Base-by-base conservation (phyloP, 371 early-diverging fungal genomes). In the Mortierella sp. region DNA sequence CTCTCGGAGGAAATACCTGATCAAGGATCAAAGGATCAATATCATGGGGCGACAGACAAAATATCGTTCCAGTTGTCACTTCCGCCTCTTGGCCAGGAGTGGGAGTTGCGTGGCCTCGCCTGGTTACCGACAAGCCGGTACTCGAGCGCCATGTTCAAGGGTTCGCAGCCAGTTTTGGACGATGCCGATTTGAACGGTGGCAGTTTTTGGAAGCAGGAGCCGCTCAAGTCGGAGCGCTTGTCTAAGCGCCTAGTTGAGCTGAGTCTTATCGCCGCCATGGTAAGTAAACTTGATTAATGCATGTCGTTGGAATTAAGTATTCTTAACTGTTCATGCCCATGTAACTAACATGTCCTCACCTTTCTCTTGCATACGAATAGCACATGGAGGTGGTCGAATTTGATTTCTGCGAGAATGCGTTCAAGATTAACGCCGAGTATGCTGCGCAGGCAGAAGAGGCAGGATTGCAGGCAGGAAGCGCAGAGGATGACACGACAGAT, bases 61-160 rank as follows among this genome's bases (percentile, higher is more conserved):
- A 19, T 69, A 2, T 24, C 74, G 44, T 77, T 73, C 37, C 71
- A 64, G 53, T 28, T 87, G 71, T 85, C 80, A 0, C 74, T 73
- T 26, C 89, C 88, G 21, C 83, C 86, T n/a, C 59, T 88, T 31
- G 78, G 75, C 16, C 81, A 86, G 37, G 88, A 88, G 55, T 88
- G 89, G 89, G 86, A 88, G 54, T 74, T 88, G 55, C 86, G 86
- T 26, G 89, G 89, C 24, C 69, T 88, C n/a, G 87, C 86, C 0
- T 88, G 88, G 88, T 37, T 88, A 10, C 88, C 85, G 16, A 48
- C 88, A 24, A 71, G 87, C 1, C 88, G 91, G 8, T 91, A 91
- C 80, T 90, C 88, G 1, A 88, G 88, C 69, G 83, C 85, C 13
- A 72, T 91, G 69, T 89, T 88, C 37, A 89, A 89, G 46, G 82